phyloP scores from a whole-genome alignment of 768 basidiomycete genomes.

The Kwoniella dejecticola region DNA sequence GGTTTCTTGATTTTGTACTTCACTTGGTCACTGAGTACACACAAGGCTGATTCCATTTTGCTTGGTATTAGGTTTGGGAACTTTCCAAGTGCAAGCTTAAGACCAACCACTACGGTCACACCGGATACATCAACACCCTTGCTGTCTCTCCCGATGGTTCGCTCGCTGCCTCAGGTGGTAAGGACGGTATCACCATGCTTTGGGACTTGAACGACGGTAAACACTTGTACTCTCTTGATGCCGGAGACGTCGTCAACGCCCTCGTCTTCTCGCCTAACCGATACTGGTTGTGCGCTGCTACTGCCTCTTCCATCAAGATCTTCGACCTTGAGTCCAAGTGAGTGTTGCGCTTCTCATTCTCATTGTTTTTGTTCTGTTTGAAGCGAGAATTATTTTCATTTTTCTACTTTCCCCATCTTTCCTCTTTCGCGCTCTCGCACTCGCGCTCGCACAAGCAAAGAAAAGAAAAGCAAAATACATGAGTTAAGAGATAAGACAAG shows the following conservation, averaged over 20 bases:
- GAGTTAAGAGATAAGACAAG: too few species aligned
- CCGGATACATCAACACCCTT: constrained; percentile 97
- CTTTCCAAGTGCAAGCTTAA: constrained; percentile 99
- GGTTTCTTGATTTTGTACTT: constrained; percentile 56
- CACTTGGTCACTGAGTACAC: constrained; percentile 10
- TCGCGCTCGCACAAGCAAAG: too few species aligned
- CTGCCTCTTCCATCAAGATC: constrained; percentile 95
- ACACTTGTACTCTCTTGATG: constrained; percentile 99
- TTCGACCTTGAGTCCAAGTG: constrained; percentile 99
- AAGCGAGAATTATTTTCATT: too few species aligned
- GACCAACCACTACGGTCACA: constrained; percentile 99
- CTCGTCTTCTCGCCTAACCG: constrained; percentile 99
- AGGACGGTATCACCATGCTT: constrained; percentile 99
- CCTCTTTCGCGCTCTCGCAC: too few species aligned
- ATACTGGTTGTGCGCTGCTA: constrained; percentile 99
- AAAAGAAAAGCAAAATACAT: too few species aligned
- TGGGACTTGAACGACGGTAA: constrained; percentile 99
- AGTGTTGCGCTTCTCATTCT: constrained; percentile 54
- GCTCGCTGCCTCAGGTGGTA: constrained; percentile 96
- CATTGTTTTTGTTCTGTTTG: too few species aligned
- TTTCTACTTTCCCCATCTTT: too few species aligned
- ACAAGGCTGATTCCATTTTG: constrained; percentile 2
- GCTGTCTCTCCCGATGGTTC: constrained; percentile 99
- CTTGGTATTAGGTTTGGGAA: constrained; percentile 83
- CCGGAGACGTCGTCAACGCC: constrained; percentile 96